Evolutionary conservation across 2,329 filamentous ascomycete genomes (phyloP).

Genomic region (Nigrospora osmanthi): DNA sequence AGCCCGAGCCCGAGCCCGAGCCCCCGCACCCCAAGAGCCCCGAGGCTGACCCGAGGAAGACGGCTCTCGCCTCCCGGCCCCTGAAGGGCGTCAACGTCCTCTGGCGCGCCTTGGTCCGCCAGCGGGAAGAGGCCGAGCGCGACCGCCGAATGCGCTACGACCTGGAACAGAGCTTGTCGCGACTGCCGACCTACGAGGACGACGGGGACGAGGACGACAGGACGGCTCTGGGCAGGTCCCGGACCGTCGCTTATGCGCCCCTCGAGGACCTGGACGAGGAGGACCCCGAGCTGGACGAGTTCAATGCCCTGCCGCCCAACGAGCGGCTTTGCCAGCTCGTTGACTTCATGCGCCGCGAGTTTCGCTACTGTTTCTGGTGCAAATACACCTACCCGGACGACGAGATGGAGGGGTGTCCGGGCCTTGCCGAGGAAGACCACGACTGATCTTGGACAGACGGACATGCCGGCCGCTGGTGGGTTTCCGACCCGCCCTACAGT

Average conservation of each 20-base stretch:
- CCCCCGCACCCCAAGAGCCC: background rate
- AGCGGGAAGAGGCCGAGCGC: constrained; percentile 61
- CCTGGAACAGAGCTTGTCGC: constrained; percentile 55
- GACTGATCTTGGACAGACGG: constrained; percentile 27
- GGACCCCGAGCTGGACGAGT: constrained; percentile 73
- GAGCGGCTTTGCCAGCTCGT: constrained; percentile 64
- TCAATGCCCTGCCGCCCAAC: constrained; percentile 58
- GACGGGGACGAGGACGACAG: constrained; percentile 66
- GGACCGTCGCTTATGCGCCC: constrained; percentile 41
- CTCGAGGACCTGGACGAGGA: constrained; percentile 69
- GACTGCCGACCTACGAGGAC: constrained; percentile 60
- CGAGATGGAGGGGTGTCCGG: constrained; percentile 82
- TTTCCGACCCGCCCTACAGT: too few relatives aligned
- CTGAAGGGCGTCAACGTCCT: constrained; percentile 67
- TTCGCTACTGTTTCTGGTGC: constrained; percentile 94
- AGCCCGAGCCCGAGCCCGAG: constrained; percentile 6
- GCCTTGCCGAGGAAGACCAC: constrained; percentile 76
- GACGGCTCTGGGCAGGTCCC: constrained; percentile 55
- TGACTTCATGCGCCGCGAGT: constrained; percentile 58
- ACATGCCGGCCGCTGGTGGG: too few relatives aligned
- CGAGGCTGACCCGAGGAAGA: background rate
- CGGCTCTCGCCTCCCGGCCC: constrained; percentile 36
- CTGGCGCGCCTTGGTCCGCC: constrained; percentile 68
- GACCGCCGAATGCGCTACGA: constrained; percentile 58
- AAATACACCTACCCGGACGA: constrained; percentile 72